A percentile compares a stretch with the other conserved stretches of the same genome.
These are phyloP conservation scores for Climacium dendroides DNA, from an alignment of 225 moss, liverwort and hornwort genomes.

Conservation along the genomic window DNA sequence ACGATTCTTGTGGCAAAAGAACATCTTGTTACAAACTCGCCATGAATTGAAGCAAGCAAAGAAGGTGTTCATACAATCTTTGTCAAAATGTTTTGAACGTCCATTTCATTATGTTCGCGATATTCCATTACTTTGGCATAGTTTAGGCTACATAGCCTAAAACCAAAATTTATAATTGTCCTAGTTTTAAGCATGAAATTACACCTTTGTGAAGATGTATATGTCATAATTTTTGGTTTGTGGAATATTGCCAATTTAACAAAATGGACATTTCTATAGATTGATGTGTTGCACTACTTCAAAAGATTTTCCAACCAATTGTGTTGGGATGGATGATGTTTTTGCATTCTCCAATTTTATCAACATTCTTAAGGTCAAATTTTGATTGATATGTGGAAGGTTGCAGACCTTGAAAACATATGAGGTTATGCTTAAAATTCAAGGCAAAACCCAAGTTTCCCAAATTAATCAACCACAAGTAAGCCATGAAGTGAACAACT, in stretches of 20 bases:
- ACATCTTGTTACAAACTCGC: conserved; percentile 38
- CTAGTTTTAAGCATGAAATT: no score
- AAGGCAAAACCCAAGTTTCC: conserved; percentile 54
- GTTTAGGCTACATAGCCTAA: no score
- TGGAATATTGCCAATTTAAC: no score
- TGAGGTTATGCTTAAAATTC: conserved; percentile 75
- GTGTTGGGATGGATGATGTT: background rate
- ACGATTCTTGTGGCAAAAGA: conserved; percentile 40
- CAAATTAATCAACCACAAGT: conserved; percentile 32
- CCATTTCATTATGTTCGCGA: no score
- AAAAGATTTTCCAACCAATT: background rate
- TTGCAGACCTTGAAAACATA: conserved; percentile 78
- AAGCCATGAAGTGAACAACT: background rate
- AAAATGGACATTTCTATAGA: background rate
- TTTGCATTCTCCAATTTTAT: background rate
- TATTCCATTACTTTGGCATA: no score
- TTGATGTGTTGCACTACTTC: background rate
- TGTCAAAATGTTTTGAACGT: background rate
- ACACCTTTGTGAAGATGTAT: no score
- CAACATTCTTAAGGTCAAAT: background rate
- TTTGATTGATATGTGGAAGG: background rate
- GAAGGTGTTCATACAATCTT: conserved; percentile 26
- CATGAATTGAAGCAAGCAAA: conserved; percentile 84
- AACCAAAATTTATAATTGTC: no score
- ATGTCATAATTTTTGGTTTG: no score